Evolutionary conservation across 2,329 filamentous ascomycete species (phyloP).

Genomic region (Colletotrichum plurivorum): DNA sequence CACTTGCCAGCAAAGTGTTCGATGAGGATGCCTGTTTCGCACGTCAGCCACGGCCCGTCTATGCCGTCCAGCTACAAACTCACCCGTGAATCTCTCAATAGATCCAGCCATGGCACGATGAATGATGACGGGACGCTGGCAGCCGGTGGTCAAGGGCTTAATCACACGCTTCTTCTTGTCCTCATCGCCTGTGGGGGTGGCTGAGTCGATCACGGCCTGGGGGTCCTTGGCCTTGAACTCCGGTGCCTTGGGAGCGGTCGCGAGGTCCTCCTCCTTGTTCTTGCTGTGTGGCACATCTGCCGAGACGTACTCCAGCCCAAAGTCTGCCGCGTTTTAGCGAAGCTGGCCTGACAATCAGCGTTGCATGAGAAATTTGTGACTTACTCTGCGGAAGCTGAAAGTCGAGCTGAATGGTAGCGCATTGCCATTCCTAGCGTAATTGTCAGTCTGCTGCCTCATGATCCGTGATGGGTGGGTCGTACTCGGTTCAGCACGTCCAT

Average conservation of each 20-base stretch:
- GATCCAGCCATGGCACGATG: slow-evolving; percentile 86
- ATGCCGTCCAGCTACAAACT: background rate
- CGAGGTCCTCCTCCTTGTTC: slow-evolving; percentile 48
- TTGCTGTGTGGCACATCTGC: slow-evolving; percentile 69
- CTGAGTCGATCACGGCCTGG: slow-evolving; percentile 45
- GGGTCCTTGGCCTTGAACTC: slow-evolving; percentile 53
- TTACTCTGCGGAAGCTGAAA: slow-evolving; percentile 69
- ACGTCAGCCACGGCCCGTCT: slow-evolving; percentile 3
- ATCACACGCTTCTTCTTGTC: slow-evolving; percentile 51
- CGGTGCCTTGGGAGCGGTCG: slow-evolving; percentile 44
- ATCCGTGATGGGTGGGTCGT: slow-evolving; percentile 49
- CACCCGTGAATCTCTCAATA: slow-evolving; percentile 60
- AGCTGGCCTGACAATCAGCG: background rate
- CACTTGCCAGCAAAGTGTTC: slow-evolving; percentile 91
- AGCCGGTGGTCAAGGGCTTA: slow-evolving; percentile 74
- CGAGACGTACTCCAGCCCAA: slow-evolving; percentile 89
- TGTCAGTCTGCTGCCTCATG: background rate
- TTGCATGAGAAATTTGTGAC: background rate
- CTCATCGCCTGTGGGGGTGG: slow-evolving; percentile 61
- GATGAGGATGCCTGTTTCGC: slow-evolving; percentile 80
- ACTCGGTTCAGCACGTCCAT: slow-evolving; percentile 85
- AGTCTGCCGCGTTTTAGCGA: slow-evolving; percentile 71
- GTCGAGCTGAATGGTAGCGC: slow-evolving; percentile 94
- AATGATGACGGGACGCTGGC: slow-evolving; percentile 87
- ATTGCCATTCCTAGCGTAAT: slow-evolving; percentile 71